These are phyloP conservation scores for Hypoxylon sp. DNA, from an alignment of 2,329 filamentous ascomycete species.

Conservation along the genomic window DNA sequence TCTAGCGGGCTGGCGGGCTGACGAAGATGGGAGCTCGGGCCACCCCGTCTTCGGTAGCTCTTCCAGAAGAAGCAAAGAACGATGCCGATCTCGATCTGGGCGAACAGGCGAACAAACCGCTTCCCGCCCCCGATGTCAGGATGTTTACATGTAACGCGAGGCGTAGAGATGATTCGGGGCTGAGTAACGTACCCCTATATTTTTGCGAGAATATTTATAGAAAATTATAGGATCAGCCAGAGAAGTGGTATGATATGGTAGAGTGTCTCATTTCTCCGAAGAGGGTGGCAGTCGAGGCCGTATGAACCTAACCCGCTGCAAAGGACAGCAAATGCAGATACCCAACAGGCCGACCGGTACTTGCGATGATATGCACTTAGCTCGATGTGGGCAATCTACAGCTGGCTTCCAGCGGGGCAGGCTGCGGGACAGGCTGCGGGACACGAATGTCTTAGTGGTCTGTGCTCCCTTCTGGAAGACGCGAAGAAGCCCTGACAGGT, in stretches of 20 bases:
- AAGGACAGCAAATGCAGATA: too few relatives aligned
- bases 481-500: constrained; percentile 44
- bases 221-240: not conserved
- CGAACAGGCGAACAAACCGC: constrained; percentile 23
- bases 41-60: constrained; percentile 15
- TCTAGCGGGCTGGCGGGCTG: too few relatives aligned
- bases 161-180: constrained; percentile 8
- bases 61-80: constrained; percentile 41
- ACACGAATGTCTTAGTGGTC: constrained; percentile 35
- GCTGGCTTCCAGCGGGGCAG: not conserved
- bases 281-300: too few relatives aligned
- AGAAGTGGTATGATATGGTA: too few relatives aligned
- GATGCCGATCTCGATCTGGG: constrained; percentile 22
- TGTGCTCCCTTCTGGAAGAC: constrained; percentile 44
- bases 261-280: too few relatives aligned
- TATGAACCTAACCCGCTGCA: too few relatives aligned
- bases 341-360: too few relatives aligned
- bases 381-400: too few relatives aligned
- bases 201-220: not conserved
- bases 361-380: too few relatives aligned
- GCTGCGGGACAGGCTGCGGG: too few relatives aligned
- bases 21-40: constrained; percentile 31
- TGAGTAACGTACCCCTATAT: not conserved
- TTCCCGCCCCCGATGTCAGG: constrained; percentile 11
- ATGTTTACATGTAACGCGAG: constrained; percentile 27